Evolutionary conservation across 2,329 filamentous ascomycete species (phyloP), one percentile per base, ranked within the genome.

Genomic region (Alternaria tenuissima): DNA sequence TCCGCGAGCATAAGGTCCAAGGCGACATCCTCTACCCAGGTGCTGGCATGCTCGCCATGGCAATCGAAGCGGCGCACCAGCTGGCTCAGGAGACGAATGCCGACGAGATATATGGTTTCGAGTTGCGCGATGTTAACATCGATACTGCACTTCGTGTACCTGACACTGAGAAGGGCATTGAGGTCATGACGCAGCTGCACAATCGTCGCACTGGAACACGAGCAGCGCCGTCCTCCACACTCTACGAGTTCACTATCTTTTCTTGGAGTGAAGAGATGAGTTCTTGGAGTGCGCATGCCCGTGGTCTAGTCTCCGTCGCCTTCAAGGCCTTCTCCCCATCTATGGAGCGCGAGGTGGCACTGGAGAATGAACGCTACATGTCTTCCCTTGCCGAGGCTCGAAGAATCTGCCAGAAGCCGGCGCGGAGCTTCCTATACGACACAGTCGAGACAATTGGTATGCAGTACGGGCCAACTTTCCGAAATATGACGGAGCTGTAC

Each of bases 31-130:
- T 85, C 2, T 83, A 82, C 42, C 83, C 83, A 0, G 78, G 67
- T 1, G 79, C 82, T 0, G 82, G 76, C 0, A 83, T 81, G 55
- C 56, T 84, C 2, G 72, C 75, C 14, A 81, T 83, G 73, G 78
- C 76, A 2, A 63, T 70, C 12, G 68, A 70, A 22, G 66, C 62
- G 5, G 48, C 56, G 14, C 47, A 48, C 11, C 56, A 51, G 14
- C 6, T 57, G 7, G 46, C 52, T 2, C 46, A 52, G 32, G 52
- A 56, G 16, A 56, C 32, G 8, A 36, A 8, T 42, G 51, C 43
- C 43, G 52, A 59, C 34, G 28, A 59, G 28, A 32, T 59, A 4
- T 22, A 48, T 24, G 47, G 53, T 22, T 57, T 52, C 34, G 48
- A 48, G 11, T 24, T 61, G 47, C 46, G 47, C 11, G 58, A 61